Base-by-base conservation (phyloP, 2,329 filamentous ascomycete species). In the Nemania bipapillata region DNA sequence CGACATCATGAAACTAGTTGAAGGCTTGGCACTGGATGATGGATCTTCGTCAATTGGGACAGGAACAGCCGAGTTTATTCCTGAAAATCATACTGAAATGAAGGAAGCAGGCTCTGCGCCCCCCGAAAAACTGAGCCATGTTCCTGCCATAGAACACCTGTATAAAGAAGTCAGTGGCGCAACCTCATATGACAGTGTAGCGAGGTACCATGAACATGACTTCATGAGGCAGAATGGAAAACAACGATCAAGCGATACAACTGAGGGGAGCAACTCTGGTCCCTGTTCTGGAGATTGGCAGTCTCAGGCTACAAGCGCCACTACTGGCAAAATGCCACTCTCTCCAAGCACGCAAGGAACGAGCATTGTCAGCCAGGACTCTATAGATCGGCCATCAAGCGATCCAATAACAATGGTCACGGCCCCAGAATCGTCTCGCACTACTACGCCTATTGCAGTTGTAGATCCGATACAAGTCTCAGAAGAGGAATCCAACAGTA, bases 301-400 rank as follows among this genome's bases (percentile, higher is more conserved):
- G 2, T 89, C 86, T 3, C 87, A 90, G 72, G 86, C 85, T 4
- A 90, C 88, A 15, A 89, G 87, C 73, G 87, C 87, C 8, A 88
- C 87, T 1, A 90, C 87, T 1, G 85, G 87, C 57, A 89, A 89
- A 78, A 86, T 89, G 85, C 87, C 88, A 3, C 79, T 90, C 40
- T 90, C 88, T 26, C 89, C 89, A 2, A 90, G 88, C 76, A 90
- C 89, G 2, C 84, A 89, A 74, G 89, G 88, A 45, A 90, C 89
- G 20, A 90, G 88, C 77, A 87, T 90, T 70, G 85, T 88, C 72
- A 90, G 88, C 78, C 83, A 84, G 63, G 86, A 89, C 50, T 89
- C 87, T 7, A 75, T 84, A 62, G 87, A 89, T 54, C 83, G 83
- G 20, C 82, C 83, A 3, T 76, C 79, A 42, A 83, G 83, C 70